Evolutionary conservation across 805 yeast species (phyloP).

Genomic region (Clavispora vitiphila): DNA sequence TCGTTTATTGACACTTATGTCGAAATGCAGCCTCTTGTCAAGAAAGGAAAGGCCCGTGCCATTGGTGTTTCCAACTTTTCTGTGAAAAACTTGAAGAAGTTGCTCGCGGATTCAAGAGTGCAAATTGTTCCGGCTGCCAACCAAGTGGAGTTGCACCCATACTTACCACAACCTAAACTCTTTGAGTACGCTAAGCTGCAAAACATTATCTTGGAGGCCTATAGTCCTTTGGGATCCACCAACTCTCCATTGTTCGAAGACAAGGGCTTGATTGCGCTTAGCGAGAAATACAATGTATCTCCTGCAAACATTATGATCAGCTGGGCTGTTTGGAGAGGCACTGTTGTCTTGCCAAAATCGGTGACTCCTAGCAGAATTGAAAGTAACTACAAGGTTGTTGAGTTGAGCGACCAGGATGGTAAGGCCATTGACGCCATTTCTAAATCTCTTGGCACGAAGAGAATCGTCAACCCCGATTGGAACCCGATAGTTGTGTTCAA

Average conservation of each 20-base stretch:
- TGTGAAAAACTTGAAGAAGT: constrained; percentile 43
- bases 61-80: constrained; percentile 79
- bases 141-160: constrained; percentile 77
- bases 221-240: constrained; percentile 68
- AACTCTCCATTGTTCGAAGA: constrained; percentile 50
- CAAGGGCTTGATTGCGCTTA: constrained; percentile 37
- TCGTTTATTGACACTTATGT: constrained; percentile 56
- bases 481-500: constrained; percentile 25
- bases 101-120: constrained; percentile 46
- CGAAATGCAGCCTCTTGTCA: constrained; percentile 53
- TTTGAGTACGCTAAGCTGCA: constrained; percentile 46
- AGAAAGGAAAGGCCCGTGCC: constrained; percentile 50
- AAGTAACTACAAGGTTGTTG: constrained; percentile 30
- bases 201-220: constrained; percentile 62
- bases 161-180: constrained; percentile 60
- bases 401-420: constrained; percentile 33
- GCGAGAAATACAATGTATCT: constrained; percentile 36
- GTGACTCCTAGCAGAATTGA: constrained; percentile 25
- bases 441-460: constrained; percentile 21
- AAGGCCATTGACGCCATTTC: constrained; percentile 23
- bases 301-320: constrained; percentile 52
- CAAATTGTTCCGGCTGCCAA: constrained; percentile 60
- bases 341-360: constrained; percentile 43
- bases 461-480: constrained; percentile 37
- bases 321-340: constrained; percentile 56